These are phyloP conservation scores for Acanthamoeba sp. DNA, from an alignment of 208 protist species.

Conservation along the genomic window DNA sequence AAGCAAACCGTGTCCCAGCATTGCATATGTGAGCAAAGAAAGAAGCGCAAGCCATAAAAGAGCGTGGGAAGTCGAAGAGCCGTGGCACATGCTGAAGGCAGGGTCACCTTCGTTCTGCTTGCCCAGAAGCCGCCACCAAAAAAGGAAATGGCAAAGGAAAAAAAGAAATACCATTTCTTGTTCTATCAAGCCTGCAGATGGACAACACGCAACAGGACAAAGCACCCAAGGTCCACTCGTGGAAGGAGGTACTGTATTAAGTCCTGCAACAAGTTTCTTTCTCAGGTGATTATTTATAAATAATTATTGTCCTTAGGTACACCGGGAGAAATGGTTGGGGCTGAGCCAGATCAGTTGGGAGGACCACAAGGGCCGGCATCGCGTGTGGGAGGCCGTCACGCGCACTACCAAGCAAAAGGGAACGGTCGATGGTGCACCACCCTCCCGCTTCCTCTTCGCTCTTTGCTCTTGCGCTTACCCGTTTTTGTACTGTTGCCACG, in stretches of 20 bases:
- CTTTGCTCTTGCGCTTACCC: background rate
- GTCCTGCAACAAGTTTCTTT: background rate
- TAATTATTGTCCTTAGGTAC: background rate
- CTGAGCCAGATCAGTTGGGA: conserved; percentile 15
- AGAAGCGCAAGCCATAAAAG: too few relatives aligned
- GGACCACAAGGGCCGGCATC: background rate
- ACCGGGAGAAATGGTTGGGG: background rate
- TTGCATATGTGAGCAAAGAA: too few relatives aligned
- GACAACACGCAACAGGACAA: background rate
- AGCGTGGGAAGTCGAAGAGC: too few relatives aligned
- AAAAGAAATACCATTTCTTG: background rate
- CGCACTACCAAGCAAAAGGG: background rate
- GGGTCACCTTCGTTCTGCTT: too few relatives aligned
- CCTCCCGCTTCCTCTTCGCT: background rate
- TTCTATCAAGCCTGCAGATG: background rate
- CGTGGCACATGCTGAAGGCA: too few relatives aligned
- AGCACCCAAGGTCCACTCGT: background rate
- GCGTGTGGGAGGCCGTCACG: conserved; percentile 17
- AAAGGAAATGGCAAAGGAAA: too few relatives aligned
- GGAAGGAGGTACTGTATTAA: background rate
- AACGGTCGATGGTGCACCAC: background rate
- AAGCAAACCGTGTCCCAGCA: too few relatives aligned
- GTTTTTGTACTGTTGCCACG: too few relatives aligned
- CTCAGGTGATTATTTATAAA: background rate
- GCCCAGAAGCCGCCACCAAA: too few relatives aligned